These are phyloP conservation scores for Clarireedia homoeocarpa DNA, from an alignment of 2,329 filamentous ascomycete genomes.

Conservation along the genomic window DNA sequence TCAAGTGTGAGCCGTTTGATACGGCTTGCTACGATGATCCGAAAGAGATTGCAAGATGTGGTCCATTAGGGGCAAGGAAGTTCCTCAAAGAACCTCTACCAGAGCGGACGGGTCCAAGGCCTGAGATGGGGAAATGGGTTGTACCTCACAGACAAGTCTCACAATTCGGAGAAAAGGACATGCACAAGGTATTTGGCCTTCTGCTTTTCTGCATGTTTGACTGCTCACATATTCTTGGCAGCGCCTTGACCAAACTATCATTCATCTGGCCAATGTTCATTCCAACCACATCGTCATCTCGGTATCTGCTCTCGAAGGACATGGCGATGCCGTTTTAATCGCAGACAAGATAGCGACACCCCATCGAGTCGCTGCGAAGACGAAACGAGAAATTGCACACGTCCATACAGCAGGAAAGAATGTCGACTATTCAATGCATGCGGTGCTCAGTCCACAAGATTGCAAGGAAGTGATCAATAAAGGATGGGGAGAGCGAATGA, in stretches of 20 bases:
- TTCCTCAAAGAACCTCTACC: constrained; percentile 15
- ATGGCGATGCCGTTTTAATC: constrained; percentile 19
- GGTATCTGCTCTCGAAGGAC: constrained; percentile 20
- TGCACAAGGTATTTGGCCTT: constrained; percentile 13
- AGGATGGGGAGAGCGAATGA: constrained; percentile 23
- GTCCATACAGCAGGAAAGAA: constrained; percentile 17
- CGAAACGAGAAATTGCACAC: constrained; percentile 20
- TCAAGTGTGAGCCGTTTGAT: constrained; percentile 18
- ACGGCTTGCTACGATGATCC: constrained; percentile 16
- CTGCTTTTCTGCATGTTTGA: neutral
- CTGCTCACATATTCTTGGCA: neutral
- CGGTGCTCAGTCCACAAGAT: constrained; percentile 19
- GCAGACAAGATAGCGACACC: constrained; percentile 14
- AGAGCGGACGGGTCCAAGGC: constrained; percentile 16
- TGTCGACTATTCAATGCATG: constrained; percentile 20
- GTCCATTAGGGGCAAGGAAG: constrained; percentile 9
- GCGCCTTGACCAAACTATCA: neutral
- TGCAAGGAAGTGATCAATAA: constrained; percentile 22
- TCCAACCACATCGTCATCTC: constrained; percentile 11
- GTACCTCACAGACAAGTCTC: constrained; percentile 19
- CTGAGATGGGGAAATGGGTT: constrained; percentile 18
- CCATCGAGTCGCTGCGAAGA: constrained; percentile 15
- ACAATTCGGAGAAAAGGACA: constrained; percentile 15
- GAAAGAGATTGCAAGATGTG: constrained; percentile 20
- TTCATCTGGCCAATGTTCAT: constrained; percentile 9